A percentile compares a stretch with the other conserved stretches of the same genome.
These are phyloP conservation scores for Alternaria conjuncta DNA, from an alignment of 2,329 filamentous ascomycete species.

Conservation along the genomic window DNA sequence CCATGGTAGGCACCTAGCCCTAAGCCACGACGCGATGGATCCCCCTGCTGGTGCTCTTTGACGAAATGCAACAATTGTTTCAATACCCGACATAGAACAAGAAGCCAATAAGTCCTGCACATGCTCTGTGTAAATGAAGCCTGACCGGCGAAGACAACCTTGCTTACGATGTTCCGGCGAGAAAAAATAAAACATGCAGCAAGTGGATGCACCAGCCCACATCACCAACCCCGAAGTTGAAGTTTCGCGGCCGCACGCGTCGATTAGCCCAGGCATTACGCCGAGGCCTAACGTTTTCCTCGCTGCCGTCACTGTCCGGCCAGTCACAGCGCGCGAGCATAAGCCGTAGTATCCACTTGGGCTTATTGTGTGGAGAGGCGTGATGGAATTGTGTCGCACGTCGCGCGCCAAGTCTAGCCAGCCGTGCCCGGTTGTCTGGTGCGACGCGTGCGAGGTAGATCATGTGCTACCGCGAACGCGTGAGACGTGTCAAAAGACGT, in stretches of 20 bases:
- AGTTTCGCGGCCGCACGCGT: constrained; percentile 16
- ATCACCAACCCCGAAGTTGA: constrained; percentile 18
- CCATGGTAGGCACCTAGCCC: constrained; percentile 16
- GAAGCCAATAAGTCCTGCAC: not conserved
- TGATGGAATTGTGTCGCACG: constrained; percentile 14
- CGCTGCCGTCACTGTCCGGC: constrained; percentile 2
- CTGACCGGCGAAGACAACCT: not conserved
- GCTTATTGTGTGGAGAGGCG: not conserved
- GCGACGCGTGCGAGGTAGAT: constrained; percentile 22
- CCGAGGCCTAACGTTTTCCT: constrained; percentile 17
- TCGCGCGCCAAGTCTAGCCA: constrained; percentile 6
- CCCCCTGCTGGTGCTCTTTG: not conserved
- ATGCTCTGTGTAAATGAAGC: not conserved
- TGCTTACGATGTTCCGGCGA: not conserved
- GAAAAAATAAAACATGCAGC: constrained; percentile 19
- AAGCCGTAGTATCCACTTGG: constrained; percentile 5
- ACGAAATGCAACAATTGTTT: not conserved
- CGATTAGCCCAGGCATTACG: constrained; percentile 15
- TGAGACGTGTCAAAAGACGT: constrained; percentile 22
- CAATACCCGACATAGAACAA: not conserved
- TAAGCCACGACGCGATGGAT: constrained; percentile 11
- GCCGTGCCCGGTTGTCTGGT: constrained; percentile 5
- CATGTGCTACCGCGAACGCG: constrained; percentile 31
- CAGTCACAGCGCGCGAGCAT: not conserved
- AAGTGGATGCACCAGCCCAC: constrained; percentile 20